These are phyloP conservation scores for Talaromyces atroroseus DNA, from an alignment of 2,329 filamentous ascomycete species.

Conservation along the genomic window DNA sequence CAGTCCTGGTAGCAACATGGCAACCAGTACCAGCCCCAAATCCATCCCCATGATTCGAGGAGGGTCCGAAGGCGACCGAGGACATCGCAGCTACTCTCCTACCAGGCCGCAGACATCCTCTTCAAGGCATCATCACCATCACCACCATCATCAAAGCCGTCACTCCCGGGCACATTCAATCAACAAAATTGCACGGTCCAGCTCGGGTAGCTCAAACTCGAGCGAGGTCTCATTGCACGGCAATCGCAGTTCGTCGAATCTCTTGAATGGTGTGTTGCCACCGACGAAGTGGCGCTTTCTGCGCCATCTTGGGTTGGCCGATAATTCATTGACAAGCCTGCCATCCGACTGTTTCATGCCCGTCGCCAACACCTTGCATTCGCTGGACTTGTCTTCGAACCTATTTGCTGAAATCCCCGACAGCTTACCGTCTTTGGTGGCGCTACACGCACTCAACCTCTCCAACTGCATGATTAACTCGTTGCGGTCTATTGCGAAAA, in stretches of 20 bases:
- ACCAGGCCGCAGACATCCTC: slow-evolving; percentile 64
- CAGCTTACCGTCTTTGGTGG: slow-evolving; percentile 75
- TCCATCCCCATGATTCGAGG: slow-evolving; percentile 47
- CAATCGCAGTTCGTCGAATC: slow-evolving; percentile 69
- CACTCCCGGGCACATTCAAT: slow-evolving; percentile 62
- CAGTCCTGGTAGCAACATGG: slow-evolving; percentile 43
- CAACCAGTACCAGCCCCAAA: slow-evolving; percentile 47
- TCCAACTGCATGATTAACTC: slow-evolving; percentile 98
- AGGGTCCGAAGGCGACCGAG: slow-evolving; percentile 46
- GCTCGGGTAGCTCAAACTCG: slow-evolving; percentile 89
- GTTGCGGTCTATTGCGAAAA: slow-evolving; percentile 77
- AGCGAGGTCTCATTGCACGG: slow-evolving; percentile 50
- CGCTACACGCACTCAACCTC: slow-evolving; percentile 85
- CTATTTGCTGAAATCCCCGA: slow-evolving; percentile 93
- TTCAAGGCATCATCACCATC: slow-evolving; percentile 49
- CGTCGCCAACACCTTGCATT: slow-evolving; percentile 80
- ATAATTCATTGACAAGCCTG: slow-evolving; percentile 82
- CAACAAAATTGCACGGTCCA: slow-evolving; percentile 71
- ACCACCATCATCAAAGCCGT: slow-evolving; percentile 58
- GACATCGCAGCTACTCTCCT: slow-evolving; percentile 68
- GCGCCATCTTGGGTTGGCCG: slow-evolving; percentile 82
- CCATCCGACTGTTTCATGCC: slow-evolving; percentile 70
- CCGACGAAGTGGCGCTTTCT: slow-evolving; percentile 92
- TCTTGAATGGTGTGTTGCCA: slow-evolving; percentile 68
- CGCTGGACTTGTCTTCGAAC: slow-evolving; percentile 86